Base-by-base conservation (phyloP, 2,329 filamentous ascomycete genomes). In the Alternaria atra region DNA sequence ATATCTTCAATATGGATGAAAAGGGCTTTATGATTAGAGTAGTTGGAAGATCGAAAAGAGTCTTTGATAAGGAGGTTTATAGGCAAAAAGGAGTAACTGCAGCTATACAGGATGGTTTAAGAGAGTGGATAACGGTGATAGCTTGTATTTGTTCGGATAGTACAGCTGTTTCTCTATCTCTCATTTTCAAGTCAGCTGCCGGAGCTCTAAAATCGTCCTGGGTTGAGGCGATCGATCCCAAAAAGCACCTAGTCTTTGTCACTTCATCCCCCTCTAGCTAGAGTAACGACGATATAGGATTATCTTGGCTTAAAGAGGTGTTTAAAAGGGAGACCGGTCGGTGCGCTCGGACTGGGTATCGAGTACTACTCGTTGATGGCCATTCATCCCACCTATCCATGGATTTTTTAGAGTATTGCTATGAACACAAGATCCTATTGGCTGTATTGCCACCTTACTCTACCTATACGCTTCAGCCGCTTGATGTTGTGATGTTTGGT, bases 1-100 rank as follows among this genome's bases (percentile, higher is more conserved):
- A n/a, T n/a, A n/a, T n/a, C n/a, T n/a, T n/a, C 47, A 57, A 64
- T 67, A 64, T 61, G 37, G 63, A 60, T 48, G 46, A 57, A 48
- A 64, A 61, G 27, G 51, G 55, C 39, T 59, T 63, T 43, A 42
- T 53, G 6, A 59, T 56, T 58, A 46, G 60, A 15, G 46, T 53
- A 23, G 27, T 50, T 20, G 29, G 17, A 20, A 46, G 32, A 37
- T 52, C 12, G 37, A 64, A 67, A 52, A 25, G 58, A n/a, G 32
- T 67, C 10, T 69, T 67, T 44, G 27, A 25, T 27, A 55, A 51
- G 52, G 10, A n/a, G 2, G 9, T 42, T 13, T 61, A 37, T 13
- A 30, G 48, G 2, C 13, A 53, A 15, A 46, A 48, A 34, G 10
- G 39, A 34, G 13, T 52, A 20, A 51, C 37, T 29, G 5, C 23